Conservation (phyloP, 257 asterid species). For the Scutellaria barbata region DNA sequence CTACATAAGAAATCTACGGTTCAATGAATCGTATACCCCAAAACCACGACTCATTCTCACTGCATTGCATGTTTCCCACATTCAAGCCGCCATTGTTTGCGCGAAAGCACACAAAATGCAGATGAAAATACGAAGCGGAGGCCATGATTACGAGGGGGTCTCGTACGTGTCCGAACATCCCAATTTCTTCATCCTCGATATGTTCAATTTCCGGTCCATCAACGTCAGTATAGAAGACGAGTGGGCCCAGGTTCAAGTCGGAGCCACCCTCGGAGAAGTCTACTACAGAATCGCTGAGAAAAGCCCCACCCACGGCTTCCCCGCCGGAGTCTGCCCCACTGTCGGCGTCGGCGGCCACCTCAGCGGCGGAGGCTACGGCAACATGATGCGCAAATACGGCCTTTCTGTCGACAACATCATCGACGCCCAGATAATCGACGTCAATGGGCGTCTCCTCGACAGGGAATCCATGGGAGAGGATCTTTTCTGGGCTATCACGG, state of each 20-base stretch:
- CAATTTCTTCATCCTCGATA: constrained; percentile 46
- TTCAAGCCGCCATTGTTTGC: constrained; percentile 51
- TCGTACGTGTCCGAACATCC: constrained; percentile 45
- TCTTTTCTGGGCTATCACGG: constrained; percentile 55
- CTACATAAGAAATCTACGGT: constrained; percentile 52
- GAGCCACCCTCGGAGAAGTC: constrained; percentile 52
- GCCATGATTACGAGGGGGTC: constrained; percentile 54
- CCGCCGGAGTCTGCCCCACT: constrained; percentile 53
- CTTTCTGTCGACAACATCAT: constrained; percentile 47
- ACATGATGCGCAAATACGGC: constrained; percentile 53
- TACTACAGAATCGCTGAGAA: constrained; percentile 42
- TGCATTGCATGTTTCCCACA: constrained; percentile 50
- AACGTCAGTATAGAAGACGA: constrained; percentile 43
- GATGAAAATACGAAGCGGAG: constrained; percentile 52
- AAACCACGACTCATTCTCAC: constrained; percentile 55
- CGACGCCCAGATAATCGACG: constrained; percentile 47
- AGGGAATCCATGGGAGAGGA: constrained; percentile 56
- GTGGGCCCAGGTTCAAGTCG: constrained; percentile 47
- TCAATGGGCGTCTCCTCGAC: constrained; percentile 42
- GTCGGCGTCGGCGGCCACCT: constrained; percentile 55
- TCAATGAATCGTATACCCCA: constrained; percentile 50
- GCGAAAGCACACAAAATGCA: constrained; percentile 42
- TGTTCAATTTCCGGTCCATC: constrained; percentile 48
- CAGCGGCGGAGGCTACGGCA: constrained; percentile 54
- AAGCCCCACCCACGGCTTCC: constrained; percentile 43